Conservation (phyloP, 2,329 filamentous ascomycete species). For the Penicillium sp. region DNA sequence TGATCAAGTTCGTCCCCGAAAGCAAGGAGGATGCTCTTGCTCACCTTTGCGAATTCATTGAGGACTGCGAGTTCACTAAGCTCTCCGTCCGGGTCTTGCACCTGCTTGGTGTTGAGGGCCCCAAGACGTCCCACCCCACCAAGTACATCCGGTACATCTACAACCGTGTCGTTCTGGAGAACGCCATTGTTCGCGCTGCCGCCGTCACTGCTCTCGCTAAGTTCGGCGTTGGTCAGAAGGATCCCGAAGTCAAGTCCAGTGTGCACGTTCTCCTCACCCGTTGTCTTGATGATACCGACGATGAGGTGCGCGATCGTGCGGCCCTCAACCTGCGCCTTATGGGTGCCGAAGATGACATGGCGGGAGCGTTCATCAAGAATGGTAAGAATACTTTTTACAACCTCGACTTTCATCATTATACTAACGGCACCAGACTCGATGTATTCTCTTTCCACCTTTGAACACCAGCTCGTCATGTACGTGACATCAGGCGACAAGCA, state of each 20-base stretch:
- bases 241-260: constrained; percentile 93
- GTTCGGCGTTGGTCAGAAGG: constrained; percentile 95
- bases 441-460: constrained; percentile 91
- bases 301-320: constrained; percentile 94
- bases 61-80: constrained; percentile 99
- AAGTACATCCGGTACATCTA: constrained; percentile 99
- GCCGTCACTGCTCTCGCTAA: constrained; percentile 95
- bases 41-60: constrained; percentile 97
- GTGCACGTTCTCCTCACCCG: constrained; percentile 88
- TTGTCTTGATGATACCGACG: constrained; percentile 94
- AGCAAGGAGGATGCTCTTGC: constrained; percentile 78
- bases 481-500: constrained; percentile 88
- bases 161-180: constrained; percentile 95
- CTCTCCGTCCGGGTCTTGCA: constrained; percentile 93
- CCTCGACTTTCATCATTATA: not conserved
- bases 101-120: constrained; percentile 88
- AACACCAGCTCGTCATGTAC: constrained; percentile 96
- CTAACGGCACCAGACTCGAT: constrained; percentile 68
- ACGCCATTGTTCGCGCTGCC: constrained; percentile 90
- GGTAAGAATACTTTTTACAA: constrained; percentile 51
- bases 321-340: constrained; percentile 90
- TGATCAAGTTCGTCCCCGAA: constrained; percentile 98
- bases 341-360: constrained; percentile 84
- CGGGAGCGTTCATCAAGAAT: constrained; percentile 87
- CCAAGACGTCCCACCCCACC: constrained; percentile 90